phyloP scores from a whole-genome alignment of 768 basidiomycete genomes.

The Agaricus subrufescens region DNA sequence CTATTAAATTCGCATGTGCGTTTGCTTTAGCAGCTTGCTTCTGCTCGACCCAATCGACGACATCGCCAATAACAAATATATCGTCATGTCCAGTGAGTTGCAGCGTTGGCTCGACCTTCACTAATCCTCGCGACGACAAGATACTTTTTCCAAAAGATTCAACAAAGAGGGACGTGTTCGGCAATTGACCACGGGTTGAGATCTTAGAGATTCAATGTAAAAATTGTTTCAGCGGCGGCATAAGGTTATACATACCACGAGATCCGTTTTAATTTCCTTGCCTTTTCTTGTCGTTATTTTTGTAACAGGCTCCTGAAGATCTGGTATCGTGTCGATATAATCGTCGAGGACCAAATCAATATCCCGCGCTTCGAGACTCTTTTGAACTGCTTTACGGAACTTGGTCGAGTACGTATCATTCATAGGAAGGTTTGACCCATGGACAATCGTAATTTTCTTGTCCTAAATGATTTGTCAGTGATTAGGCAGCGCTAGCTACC shows the following conservation, averaged over 20 bases:
- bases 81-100: constrained; percentile 15
- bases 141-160: constrained; percentile 27
- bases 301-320: constrained; percentile 27
- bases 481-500: constrained; percentile 2
- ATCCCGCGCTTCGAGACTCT: constrained; percentile 31
- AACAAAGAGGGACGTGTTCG: constrained; percentile 41
- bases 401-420: constrained; percentile 46
- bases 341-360: constrained; percentile 48
- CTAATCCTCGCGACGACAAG: constrained; percentile 28
- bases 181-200: constrained; percentile 28
- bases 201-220: constrained; percentile 16
- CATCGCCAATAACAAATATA: constrained; percentile 20
- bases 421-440: constrained; percentile 39
- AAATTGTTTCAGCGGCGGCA: neutral
- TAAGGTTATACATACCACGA: constrained; percentile 38
- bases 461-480: constrained; percentile 14
- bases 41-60: constrained; percentile 18
- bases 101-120: constrained; percentile 43
- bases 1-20: constrained; percentile 13
- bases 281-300: constrained; percentile 40
- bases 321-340: constrained; percentile 37
- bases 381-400: constrained; percentile 38
- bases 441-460: constrained; percentile 54
- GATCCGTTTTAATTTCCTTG: constrained; percentile 40
- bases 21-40: constrained; percentile 16